Base-by-base conservation (phyloP, 2,329 filamentous ascomycete genomes). In the Xylariaceae sp. region DNA sequence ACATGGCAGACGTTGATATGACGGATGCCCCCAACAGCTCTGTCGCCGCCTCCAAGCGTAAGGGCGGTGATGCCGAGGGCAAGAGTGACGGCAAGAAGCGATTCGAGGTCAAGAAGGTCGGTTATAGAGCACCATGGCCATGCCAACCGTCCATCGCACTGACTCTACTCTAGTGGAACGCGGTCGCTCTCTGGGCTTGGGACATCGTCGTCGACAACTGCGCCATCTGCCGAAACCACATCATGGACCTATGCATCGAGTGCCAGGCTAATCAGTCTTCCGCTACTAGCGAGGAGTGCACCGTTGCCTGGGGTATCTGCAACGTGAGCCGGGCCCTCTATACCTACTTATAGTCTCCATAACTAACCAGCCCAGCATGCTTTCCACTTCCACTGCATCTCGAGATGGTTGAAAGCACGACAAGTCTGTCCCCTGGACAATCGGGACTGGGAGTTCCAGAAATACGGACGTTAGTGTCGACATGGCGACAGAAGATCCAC, bases 301-400 rank as follows among this genome's bases (percentile, higher is more conserved):
- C 92, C 22, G 92, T 98, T 16, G 92, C 92, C 17, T 98, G 92
- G 92, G 92, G 92, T 35, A 95, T 96, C 43, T 98, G 92, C 72
- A 98, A 98, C 57, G 92, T 95, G 65, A 64, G 85, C 71, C n/a
- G 26, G 8, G 3, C 16, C 19, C 25, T 37, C 18, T 13, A 10
- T 17, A 13, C 29, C 24, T 9, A 34, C 19, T 21, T 17, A 12
- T 14, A 16, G 14, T 16, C 16, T 32, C 15, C 19, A 13, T 26
- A 24, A 42, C 66, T 70, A 51, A 70, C 47, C 25, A 22, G 13
- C 40, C 39, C 53, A 98, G 92, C 92, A 98, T 57, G 92, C 92
- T 19, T 98, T 98, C 72, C 92, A 98, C 64, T 98, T 98, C 67
- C 92, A 98, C 68, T 98, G 92, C 70, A 98, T 98, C 57, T 96